A percentile compares a stretch with the other conserved stretches of the same genome.
Conservation (phyloP, 345 rosid genomes). For the Citrus mangshanensis region DNA sequence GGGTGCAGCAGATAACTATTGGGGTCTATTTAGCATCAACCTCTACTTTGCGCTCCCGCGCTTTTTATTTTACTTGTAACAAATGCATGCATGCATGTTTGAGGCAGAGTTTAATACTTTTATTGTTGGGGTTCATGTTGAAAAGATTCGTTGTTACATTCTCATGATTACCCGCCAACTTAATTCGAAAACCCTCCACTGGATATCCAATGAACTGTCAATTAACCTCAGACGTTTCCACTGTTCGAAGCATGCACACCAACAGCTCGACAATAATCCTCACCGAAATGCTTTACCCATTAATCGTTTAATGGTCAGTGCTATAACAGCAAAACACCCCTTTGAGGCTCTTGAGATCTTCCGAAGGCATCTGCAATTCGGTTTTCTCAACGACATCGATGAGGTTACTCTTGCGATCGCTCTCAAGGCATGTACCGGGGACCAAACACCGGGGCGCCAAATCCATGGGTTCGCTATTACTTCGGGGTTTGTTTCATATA, state of each 20-base stretch:
- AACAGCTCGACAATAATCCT: constrained; percentile 35
- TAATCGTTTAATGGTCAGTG: constrained; percentile 39
- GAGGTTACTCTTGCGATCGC: constrained; percentile 58
- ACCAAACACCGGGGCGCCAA: constrained; percentile 53
- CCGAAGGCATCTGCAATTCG: constrained; percentile 38
- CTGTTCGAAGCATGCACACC: constrained; percentile 2
- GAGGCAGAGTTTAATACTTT: no score
- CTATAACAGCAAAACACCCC: constrained; percentile 31
- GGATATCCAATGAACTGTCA: background rate
- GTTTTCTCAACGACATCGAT: constrained; percentile 25
- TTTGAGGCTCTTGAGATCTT: constrained; percentile 38
- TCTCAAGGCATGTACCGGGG: constrained; percentile 63
- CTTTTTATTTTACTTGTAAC: no score
- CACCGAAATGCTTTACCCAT: constrained; percentile 19
- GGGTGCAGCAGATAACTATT: no score
- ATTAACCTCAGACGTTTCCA: background rate
- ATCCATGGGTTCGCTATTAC: constrained; percentile 64
- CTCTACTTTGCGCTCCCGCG: no score
- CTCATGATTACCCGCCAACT: constrained; percentile 4
- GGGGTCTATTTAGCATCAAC: no score
- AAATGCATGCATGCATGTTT: no score
- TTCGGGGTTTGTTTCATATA: constrained; percentile 53
- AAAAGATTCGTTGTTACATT: background rate
- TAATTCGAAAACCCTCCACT: background rate
- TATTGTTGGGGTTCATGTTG: no score